Evolutionary conservation across 441 rosid species (phyloP), one percentile per base, ranked within the genome.

Genomic region (Eutrema salsugineum): DNA sequence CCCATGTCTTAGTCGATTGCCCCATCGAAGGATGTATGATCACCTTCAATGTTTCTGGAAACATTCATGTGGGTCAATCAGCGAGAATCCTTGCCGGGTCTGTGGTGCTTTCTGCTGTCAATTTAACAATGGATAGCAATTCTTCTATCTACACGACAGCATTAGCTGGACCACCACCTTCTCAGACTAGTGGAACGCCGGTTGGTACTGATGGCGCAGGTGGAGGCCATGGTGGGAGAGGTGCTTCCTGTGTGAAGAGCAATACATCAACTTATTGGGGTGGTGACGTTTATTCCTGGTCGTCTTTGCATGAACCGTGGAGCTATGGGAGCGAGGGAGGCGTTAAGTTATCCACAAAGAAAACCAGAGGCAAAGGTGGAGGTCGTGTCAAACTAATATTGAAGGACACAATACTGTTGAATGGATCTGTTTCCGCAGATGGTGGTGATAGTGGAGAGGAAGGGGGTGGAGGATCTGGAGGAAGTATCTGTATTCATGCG

Each of bases 391-490:
- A 77, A 75, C 86, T 93, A 63, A 24, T 71, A 17, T 80, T 87
- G 72, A 83, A 80, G 65, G 95, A 93, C 46, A 80, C 82, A n/a
- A 76, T 95, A 49, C 84, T 85, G 71, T 49, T 93, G 84, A 87
- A 95, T 83, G 99, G 99, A 72, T 83, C 94, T 9, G 72, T 95
- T 62, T 69, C 74, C 27, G 91, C 94, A 48, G 91, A 87, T 68
- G 99, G 99, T 71, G 98, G 98, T 47, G 84, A 88, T 78, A 89
- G 93, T 62, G 97, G 96, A 33, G 69, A 70, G 40, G 75, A 71
- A 27, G 92, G 95, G 17, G 99, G 99, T 73, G 98, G 99, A 66
- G 99, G 99, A 32, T 95, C 98, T 78, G 99, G 99, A 81, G 99
- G 99, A 80, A 95, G 99, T 75, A 86, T 93, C 76, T 82, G 46